Evolutionary conservation across 352 stramenopile species (phyloP).

Genomic region (Peronospora belbahrii): DNA sequence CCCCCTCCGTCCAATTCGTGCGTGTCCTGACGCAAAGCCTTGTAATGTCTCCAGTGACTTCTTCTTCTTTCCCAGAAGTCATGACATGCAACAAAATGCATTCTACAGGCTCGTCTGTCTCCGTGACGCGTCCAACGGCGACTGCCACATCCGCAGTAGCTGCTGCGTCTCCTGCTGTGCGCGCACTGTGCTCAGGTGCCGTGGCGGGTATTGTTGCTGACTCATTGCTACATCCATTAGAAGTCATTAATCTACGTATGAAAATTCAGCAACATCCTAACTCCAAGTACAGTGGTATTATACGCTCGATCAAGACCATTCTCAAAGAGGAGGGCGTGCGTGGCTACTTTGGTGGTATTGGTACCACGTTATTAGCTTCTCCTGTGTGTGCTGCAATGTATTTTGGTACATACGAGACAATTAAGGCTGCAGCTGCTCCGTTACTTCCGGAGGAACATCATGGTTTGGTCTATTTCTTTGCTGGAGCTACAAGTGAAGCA

Average conservation of each 20-base stretch:
- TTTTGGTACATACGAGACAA: constrained; percentile 72
- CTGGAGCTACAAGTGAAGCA: constrained; percentile 56
- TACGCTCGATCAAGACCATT: constrained; percentile 55
- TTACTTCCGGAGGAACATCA: constrained; percentile 40
- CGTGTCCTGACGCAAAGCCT: too few relatives aligned
- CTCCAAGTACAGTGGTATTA: constrained; percentile 54
- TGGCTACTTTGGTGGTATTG: constrained; percentile 62
- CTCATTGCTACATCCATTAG: constrained; percentile 66
- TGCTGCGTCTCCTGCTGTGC: constrained; percentile 35
- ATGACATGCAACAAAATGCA: constrained; percentile 29
- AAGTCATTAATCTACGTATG: constrained; percentile 80
- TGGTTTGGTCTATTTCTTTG: constrained; percentile 56
- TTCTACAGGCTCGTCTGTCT: constrained; percentile 1
- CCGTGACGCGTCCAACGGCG: constrained; percentile 9
- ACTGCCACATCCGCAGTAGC: constrained; percentile 29
- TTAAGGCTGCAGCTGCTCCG: constrained; percentile 44
- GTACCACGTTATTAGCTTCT: constrained; percentile 67
- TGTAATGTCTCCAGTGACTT: constrained; percentile 3
- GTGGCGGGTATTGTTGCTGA: constrained; percentile 68
- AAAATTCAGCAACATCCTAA: constrained; percentile 58
- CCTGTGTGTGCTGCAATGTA: constrained; percentile 67
- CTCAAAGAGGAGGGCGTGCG: constrained; percentile 63
- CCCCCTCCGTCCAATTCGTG: too few relatives aligned
- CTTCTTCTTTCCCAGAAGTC: constrained; percentile 11
- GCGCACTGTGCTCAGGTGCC: constrained; percentile 59